A percentile compares a stretch with the other conserved stretches of the same genome.
These are phyloP conservation scores for Trichoderma atroviride DNA, from an alignment of 2,329 filamentous ascomycete species.

Conservation along the genomic window DNA sequence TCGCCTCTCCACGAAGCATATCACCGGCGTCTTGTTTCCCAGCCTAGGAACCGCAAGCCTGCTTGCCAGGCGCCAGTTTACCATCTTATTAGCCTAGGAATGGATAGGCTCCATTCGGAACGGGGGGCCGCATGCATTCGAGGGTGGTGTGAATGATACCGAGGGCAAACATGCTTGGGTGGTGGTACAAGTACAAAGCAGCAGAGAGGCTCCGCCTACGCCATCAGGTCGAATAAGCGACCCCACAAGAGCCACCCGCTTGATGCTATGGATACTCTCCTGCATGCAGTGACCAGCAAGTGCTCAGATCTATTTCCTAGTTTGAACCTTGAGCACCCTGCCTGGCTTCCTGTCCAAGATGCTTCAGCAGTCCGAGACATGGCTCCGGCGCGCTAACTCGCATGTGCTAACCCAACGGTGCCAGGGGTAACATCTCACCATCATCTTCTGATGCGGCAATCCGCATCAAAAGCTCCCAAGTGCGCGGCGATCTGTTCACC, in stretches of 20 bases:
- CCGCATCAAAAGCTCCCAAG: neutral
- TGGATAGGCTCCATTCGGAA: slow-evolving; percentile 8
- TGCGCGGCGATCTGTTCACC: neutral
- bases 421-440: slow-evolving; percentile 21
- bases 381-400: slow-evolving; percentile 11
- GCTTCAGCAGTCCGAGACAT: slow-evolving; percentile 9
- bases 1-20: neutral
- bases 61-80: neutral
- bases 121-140: slow-evolving; percentile 3
- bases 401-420: slow-evolving; percentile 18
- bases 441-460: neutral
- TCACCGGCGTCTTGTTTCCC: neutral
- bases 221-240: neutral
- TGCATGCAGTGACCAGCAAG: slow-evolving; percentile 14
- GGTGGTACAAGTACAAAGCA: neutral
- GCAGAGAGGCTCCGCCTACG: neutral
- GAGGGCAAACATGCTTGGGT: neutral
- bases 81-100: slow-evolving; percentile 4
- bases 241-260: slow-evolving; percentile 9
- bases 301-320: slow-evolving; percentile 21
- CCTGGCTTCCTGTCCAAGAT: slow-evolving; percentile 2
- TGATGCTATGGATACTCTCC: slow-evolving; percentile 16
- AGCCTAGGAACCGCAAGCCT: neutral
- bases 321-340: slow-evolving; percentile 20
- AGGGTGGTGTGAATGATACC: neutral